Conservation (phyloP, 1,284 basidiomycete genomes). For the Fistulinella staudtii region DNA sequence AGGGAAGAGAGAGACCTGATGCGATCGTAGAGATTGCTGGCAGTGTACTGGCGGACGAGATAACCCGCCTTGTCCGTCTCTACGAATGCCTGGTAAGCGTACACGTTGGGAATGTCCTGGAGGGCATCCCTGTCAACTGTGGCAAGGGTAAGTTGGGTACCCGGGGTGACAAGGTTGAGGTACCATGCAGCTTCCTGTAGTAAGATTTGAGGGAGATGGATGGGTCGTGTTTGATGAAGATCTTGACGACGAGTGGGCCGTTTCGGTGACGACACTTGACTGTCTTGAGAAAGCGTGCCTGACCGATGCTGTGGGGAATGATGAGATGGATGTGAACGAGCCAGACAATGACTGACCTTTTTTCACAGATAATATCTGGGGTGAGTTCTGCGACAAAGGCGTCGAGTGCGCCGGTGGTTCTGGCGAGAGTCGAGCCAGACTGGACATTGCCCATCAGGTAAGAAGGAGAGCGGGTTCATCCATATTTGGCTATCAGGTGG, state of each 20-base stretch:
- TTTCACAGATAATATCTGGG: conserved; percentile 84
- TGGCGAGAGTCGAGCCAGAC: conserved; percentile 59
- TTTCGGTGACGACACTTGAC: conserved; percentile 73
- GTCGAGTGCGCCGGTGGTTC: conserved; percentile 76
- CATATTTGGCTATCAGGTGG: conserved; percentile 8
- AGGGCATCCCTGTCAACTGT: conserved; percentile 83
- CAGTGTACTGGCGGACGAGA: conserved; percentile 91
- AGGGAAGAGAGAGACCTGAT: conserved; percentile 73
- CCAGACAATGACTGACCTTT: conserved; percentile 55
- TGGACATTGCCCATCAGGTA: conserved; percentile 65
- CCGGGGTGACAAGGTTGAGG: conserved; percentile 13
- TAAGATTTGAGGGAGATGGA: conserved; percentile 59
- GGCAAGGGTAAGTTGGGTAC: neutral
- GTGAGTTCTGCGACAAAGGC: conserved; percentile 87
- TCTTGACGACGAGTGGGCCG: conserved; percentile 74
- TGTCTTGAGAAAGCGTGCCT: conserved; percentile 94
- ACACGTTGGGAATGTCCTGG: conserved; percentile 82
- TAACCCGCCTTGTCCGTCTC: conserved; percentile 98
- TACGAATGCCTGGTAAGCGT: conserved; percentile 86
- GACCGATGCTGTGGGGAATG: conserved; percentile 60
- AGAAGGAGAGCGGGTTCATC: conserved; percentile 3
- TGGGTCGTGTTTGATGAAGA: conserved; percentile 77
- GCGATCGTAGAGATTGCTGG: conserved; percentile 93
- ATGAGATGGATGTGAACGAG: neutral
- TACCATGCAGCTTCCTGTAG: conserved; percentile 62